Conservation (phyloP, 768 basidiomycete genomes). For the Tulasnella sp. region DNA sequence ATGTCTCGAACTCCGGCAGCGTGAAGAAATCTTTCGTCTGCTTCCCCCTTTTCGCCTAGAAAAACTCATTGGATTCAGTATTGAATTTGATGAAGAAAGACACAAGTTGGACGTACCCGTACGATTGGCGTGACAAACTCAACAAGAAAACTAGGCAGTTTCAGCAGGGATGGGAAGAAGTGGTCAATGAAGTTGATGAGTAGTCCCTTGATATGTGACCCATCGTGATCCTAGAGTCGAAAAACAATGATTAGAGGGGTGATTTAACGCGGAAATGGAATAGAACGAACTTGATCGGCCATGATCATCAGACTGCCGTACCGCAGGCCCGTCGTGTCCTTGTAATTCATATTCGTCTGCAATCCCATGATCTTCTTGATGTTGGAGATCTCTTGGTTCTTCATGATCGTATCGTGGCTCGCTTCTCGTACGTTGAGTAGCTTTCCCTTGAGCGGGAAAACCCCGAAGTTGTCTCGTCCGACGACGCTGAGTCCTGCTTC, state of each 20-base stretch:
- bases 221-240: constrained; percentile 80
- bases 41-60: constrained; percentile 50
- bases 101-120: constrained; percentile 42
- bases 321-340: constrained; percentile 52
- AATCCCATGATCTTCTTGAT: constrained; percentile 98
- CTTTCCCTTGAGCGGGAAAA: constrained; percentile 96
- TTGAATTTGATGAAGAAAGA: not conserved
- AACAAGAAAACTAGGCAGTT: constrained; percentile 82
- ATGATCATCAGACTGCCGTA: constrained; percentile 98
- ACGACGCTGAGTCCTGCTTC: constrained; percentile 91
- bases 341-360: constrained; percentile 88
- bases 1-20: constrained; percentile 90
- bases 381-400: constrained; percentile 93
- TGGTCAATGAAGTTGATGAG: constrained; percentile 97
- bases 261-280: too few relatives aligned
- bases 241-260: too few relatives aligned
- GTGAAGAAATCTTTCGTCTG: constrained; percentile 86
- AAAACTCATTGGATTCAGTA: constrained; percentile 33
- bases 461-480: constrained; percentile 93
- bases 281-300: constrained; percentile 85
- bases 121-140: constrained; percentile 99
- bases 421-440: constrained; percentile 96
- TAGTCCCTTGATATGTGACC: constrained; percentile 99
- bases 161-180: constrained; percentile 90
- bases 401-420: constrained; percentile 90